phyloP scores from a whole-genome alignment of 2,329 filamentous ascomycete species.

The Macrophomina tecta region DNA sequence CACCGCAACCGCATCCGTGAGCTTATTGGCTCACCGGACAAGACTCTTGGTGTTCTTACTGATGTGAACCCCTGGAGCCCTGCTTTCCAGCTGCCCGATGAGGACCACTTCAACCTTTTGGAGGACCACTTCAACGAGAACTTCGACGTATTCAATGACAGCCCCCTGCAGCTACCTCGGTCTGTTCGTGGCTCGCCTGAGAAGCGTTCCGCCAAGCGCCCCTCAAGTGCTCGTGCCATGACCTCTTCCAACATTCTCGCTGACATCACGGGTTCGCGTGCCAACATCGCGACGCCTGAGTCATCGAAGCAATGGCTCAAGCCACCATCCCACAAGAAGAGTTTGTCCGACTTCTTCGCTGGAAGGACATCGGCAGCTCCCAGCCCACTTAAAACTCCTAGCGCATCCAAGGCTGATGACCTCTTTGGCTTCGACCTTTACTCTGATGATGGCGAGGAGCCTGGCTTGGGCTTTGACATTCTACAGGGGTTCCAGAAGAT shows the following conservation, averaged over 20 bases:
- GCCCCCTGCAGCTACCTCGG: constrained; percentile 49
- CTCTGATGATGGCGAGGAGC: constrained; percentile 64
- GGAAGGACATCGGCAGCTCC: constrained; percentile 23
- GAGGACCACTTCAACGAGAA: constrained; percentile 55
- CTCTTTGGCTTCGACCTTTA: constrained; percentile 63
- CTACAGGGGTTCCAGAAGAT: constrained; percentile 79
- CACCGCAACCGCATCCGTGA: constrained; percentile 83
- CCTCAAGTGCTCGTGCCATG: constrained; percentile 67
- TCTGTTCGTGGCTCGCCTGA: constrained; percentile 66
- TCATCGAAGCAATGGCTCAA: constrained; percentile 56
- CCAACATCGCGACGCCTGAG: constrained; percentile 55
- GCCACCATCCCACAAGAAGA: constrained; percentile 41
- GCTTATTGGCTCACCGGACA: constrained; percentile 79
- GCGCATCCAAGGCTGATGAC: constrained; percentile 47
- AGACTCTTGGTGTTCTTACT: constrained; percentile 53
- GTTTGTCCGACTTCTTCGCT: constrained; percentile 27
- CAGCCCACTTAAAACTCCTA: constrained; percentile 25
- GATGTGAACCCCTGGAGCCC: constrained; percentile 61
- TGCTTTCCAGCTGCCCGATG: constrained; percentile 67
- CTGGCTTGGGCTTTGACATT: constrained; percentile 70
- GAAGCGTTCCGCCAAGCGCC: constrained; percentile 67
- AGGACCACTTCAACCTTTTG: constrained; percentile 60
- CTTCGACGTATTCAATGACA: constrained; percentile 67
- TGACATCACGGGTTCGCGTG: constrained; percentile 63
- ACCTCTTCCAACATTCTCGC: constrained; percentile 66